These are phyloP conservation scores for Fraxinus latifolia DNA, from an alignment of 305 asterid species.

Conservation along the genomic window DNA sequence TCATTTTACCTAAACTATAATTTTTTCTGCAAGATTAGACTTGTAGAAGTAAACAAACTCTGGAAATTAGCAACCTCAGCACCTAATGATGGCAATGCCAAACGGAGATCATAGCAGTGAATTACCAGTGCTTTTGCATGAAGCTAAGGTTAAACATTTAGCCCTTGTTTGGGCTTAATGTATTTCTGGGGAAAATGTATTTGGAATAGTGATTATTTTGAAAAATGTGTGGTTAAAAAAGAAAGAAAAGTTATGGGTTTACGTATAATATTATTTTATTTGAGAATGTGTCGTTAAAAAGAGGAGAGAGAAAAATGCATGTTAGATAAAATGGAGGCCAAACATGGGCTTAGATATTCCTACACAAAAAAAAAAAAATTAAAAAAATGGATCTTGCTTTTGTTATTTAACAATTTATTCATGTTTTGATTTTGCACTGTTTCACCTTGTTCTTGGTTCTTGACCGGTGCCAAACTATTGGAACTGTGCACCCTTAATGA, in stretches of 20 bases:
- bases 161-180: not conserved
- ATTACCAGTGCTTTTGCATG: not conserved
- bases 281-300: too few species aligned
- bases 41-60: not conserved
- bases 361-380: not conserved
- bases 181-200: too few species aligned
- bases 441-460: not conserved
- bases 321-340: not conserved
- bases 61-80: not conserved
- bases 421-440: not conserved
- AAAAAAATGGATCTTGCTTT: not conserved
- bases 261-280: too few species aligned
- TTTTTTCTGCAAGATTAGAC: not conserved
- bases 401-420: not conserved
- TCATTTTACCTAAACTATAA: not conserved
- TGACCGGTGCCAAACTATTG: not conserved
- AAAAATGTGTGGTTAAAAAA: too few species aligned
- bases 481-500: not conserved
- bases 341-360: not conserved
- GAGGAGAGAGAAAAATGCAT: not conserved
- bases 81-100: not conserved
- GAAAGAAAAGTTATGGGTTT: too few species aligned
- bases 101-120: not conserved
- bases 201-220: too few species aligned
- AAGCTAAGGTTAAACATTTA: not conserved